Evolutionary conservation across 257 asterid species (phyloP).

Genomic region (Striga asiatica): DNA sequence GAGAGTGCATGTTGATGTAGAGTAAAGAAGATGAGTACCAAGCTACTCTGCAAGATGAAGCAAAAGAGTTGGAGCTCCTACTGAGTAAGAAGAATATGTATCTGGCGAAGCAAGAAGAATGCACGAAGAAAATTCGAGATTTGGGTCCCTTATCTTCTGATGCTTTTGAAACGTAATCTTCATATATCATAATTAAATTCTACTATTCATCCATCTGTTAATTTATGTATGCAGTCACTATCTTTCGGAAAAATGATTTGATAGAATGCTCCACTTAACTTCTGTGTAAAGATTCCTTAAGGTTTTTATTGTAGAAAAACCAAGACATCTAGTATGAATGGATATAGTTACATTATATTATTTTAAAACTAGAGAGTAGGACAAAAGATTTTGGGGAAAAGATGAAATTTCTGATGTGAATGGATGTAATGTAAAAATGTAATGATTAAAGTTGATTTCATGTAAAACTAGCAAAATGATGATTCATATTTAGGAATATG

Average conservation of each 20-base stretch:
- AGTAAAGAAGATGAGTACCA: constrained; percentile 62
- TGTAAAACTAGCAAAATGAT: no score
- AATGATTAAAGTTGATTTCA: no score
- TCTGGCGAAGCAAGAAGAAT: constrained; percentile 85
- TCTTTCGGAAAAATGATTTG: not conserved
- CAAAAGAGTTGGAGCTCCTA: constrained; percentile 80
- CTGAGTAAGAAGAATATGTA: constrained; percentile 62
- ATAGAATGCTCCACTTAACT: not conserved
- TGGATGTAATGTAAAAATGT: no score
- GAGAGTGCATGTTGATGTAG: constrained; percentile 34
- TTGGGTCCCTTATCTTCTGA: constrained; percentile 95
- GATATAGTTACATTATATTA: no score
- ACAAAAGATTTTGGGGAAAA: no score
- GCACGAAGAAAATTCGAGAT: constrained; percentile 88
- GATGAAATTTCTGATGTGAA: no score
- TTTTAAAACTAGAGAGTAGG: no score
- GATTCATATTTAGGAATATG: no score
- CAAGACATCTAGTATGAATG: no score
- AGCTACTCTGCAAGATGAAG: constrained; percentile 83
- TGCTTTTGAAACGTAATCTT: constrained; percentile 84
- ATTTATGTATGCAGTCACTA: not conserved
- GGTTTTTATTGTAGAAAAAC: not conserved
- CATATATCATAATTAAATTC: constrained; percentile 19
- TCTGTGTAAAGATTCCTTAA: not conserved
- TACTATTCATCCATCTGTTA: constrained; percentile 5